Percentiles rank a stretch among this genome's conserved stretches.
Evolutionary conservation across 192 early-diverging fungal genomes (phyloP).

Genomic region (Gigaspora rosea): DNA sequence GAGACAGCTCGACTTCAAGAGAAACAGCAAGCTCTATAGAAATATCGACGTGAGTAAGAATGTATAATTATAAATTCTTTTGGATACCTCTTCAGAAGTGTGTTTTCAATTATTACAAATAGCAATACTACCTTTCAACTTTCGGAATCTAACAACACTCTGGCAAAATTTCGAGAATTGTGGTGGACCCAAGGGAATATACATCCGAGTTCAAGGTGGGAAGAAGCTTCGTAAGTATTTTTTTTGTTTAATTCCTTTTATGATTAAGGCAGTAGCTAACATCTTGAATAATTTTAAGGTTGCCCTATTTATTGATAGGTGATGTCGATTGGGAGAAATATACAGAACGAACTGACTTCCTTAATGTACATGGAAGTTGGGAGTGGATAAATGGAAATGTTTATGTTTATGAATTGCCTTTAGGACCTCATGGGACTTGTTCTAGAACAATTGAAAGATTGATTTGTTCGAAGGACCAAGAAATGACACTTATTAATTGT

Average conservation of each 20-base stretch:
- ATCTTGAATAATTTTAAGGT: constrained; percentile 8
- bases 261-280: background rate
- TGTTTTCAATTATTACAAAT: background rate
- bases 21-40: constrained; percentile 5
- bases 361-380: constrained; percentile 24
- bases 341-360: constrained; percentile 8
- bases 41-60: constrained; percentile 19
- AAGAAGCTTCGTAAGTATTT: constrained; percentile 25
- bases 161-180: constrained; percentile 21
- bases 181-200: constrained; percentile 29
- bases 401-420: constrained; percentile 19
- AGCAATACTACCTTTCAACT: background rate
- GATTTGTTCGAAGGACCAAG: constrained; percentile 8
- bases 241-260: background rate
- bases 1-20: background rate
- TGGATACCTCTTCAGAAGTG: constrained; percentile 4
- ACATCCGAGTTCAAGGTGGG: constrained; percentile 18
- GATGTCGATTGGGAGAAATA: constrained; percentile 25
- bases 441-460: background rate
- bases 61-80: constrained; percentile 5
- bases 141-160: background rate
- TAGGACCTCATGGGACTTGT: constrained; percentile 20
- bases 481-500: background rate
- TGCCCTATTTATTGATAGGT: constrained; percentile 13
- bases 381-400: constrained; percentile 20